phyloP scores from a whole-genome alignment of 345 rosid species.

The Populus ilicifolia region DNA sequence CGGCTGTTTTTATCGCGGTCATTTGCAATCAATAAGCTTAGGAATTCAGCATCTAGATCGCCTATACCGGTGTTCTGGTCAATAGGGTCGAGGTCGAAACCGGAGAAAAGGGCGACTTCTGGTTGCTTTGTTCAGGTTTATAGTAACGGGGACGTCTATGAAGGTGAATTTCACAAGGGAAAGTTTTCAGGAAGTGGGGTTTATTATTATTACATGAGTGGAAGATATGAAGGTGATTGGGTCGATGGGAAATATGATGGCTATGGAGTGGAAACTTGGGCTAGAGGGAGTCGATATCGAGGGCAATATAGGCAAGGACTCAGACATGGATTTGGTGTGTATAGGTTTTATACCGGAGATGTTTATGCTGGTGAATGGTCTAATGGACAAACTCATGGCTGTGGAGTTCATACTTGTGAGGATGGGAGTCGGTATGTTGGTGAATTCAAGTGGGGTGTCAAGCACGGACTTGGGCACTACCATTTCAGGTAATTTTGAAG shows the following conservation, averaged over 20 bases:
- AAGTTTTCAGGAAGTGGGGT: slow-evolving; percentile 88
- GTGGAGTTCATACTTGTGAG: slow-evolving; percentile 92
- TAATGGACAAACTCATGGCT: slow-evolving; percentile 93
- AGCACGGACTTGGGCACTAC: slow-evolving; percentile 93
- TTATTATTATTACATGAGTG: slow-evolving; percentile 87
- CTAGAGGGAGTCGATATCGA: slow-evolving; percentile 83
- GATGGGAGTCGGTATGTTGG: slow-evolving; percentile 94
- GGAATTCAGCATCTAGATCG: slow-evolving; percentile 30
- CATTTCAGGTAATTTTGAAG: slow-evolving; percentile 66
- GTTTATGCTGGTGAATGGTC: slow-evolving; percentile 97
- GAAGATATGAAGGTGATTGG: slow-evolving; percentile 92
- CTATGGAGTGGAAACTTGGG: slow-evolving; percentile 93
- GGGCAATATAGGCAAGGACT: slow-evolving; percentile 88
- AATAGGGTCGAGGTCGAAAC: slow-evolving; percentile 66
- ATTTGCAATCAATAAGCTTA: slow-evolving; percentile 51
- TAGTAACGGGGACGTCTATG: slow-evolving; percentile 86
- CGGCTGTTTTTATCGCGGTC: slow-evolving; percentile 77
- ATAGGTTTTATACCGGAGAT: slow-evolving; percentile 90
- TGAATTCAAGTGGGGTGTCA: slow-evolving; percentile 92
- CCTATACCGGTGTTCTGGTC: slow-evolving; percentile 88
- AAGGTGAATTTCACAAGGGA: slow-evolving; percentile 86
- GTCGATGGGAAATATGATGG: slow-evolving; percentile 90
- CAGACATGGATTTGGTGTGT: slow-evolving; percentile 81
- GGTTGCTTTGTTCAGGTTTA: slow-evolving; percentile 88
- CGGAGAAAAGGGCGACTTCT: slow-evolving; percentile 61